Conservation (phyloP, 2,329 filamentous ascomycete genomes). For the Aspergillus costaricaensis region DNA sequence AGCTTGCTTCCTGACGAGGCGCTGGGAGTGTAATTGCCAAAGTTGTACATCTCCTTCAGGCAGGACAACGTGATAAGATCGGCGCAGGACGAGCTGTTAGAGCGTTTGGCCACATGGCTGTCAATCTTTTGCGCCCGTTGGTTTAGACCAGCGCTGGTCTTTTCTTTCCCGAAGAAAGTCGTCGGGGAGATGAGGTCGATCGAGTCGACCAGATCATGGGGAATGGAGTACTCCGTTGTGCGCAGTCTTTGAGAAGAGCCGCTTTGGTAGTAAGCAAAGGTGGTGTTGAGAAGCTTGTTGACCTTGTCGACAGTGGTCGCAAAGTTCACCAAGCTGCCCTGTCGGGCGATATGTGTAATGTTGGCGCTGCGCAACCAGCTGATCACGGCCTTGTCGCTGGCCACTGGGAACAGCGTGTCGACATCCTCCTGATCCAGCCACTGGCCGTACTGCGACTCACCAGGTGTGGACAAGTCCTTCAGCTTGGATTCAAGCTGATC, state of each 20-base stretch:
- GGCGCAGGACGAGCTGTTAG: constrained; percentile 15
- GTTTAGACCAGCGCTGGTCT: not conserved
- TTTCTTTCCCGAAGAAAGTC: constrained; percentile 51
- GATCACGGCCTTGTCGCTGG: constrained; percentile 40
- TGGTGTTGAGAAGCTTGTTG: constrained; percentile 51
- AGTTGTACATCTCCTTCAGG: constrained; percentile 53
- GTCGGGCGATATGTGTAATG: constrained; percentile 38
- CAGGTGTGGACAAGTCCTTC: constrained; percentile 50
- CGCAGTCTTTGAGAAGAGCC: constrained; percentile 44
- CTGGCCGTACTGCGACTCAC: constrained; percentile 50
- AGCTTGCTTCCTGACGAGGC: constrained; percentile 50
- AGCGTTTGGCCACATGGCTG: not conserved
- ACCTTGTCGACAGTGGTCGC: constrained; percentile 44
- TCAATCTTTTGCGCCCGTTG: not conserved
- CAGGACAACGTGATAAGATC: constrained; percentile 51
- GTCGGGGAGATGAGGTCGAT: constrained; percentile 56
- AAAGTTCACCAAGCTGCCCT: constrained; percentile 49
- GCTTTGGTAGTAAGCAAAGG: constrained; percentile 50
- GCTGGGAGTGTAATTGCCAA: constrained; percentile 49
- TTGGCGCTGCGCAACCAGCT: constrained; percentile 49
- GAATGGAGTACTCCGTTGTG: constrained; percentile 45
- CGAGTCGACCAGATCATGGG: constrained; percentile 39
- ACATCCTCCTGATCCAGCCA: constrained; percentile 50
- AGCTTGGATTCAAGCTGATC: constrained; percentile 44
- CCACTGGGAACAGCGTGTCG: constrained; percentile 45